Conservation (phyloP, 228 moss, liverwort and hornwort species). For the Sphagnum fallax region DNA sequence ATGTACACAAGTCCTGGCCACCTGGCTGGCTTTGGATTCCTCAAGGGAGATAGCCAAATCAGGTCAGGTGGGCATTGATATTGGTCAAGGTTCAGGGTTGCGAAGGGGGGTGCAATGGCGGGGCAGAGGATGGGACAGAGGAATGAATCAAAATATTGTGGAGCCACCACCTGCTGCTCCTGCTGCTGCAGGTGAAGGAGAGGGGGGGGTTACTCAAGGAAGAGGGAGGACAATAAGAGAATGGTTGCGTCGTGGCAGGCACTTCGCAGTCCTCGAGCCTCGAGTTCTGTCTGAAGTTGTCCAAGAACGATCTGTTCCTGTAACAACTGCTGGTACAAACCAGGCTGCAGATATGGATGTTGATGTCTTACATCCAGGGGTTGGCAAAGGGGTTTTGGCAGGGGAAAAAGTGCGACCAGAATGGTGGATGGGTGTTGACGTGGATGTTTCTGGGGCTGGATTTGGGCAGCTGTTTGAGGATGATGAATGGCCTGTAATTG, state of each 20-base stretch:
- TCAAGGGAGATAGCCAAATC: slow-evolving; percentile 63
- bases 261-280: slow-evolving; percentile 36
- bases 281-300: slow-evolving; percentile 32
- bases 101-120: slow-evolving; percentile 63
- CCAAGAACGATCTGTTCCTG: slow-evolving; percentile 23
- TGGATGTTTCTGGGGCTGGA: slow-evolving; percentile 26
- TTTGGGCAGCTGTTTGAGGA: slow-evolving; percentile 39
- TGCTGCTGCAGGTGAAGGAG: slow-evolving; percentile 21
- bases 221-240: slow-evolving; percentile 63
- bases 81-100: slow-evolving; percentile 31
- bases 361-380: slow-evolving; percentile 40
- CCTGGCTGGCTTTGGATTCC: slow-evolving; percentile 65
- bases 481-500: slow-evolving; percentile 61
- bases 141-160: slow-evolving; percentile 39
- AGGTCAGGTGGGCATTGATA: slow-evolving; percentile 53
- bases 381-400: slow-evolving; percentile 33
- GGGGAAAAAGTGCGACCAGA: slow-evolving; percentile 46
- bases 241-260: slow-evolving; percentile 72
- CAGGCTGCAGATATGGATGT: slow-evolving; percentile 68
- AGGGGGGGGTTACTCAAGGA: slow-evolving; percentile 33
- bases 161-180: slow-evolving; percentile 51
- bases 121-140: slow-evolving; percentile 65
- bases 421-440: slow-evolving; percentile 93
- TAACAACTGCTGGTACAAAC: slow-evolving; percentile 27
- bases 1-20: slow-evolving; percentile 61